Evolutionary conservation across 2,329 filamentous ascomycete genomes (phyloP).

Genomic region (Xylaria sp.): DNA sequence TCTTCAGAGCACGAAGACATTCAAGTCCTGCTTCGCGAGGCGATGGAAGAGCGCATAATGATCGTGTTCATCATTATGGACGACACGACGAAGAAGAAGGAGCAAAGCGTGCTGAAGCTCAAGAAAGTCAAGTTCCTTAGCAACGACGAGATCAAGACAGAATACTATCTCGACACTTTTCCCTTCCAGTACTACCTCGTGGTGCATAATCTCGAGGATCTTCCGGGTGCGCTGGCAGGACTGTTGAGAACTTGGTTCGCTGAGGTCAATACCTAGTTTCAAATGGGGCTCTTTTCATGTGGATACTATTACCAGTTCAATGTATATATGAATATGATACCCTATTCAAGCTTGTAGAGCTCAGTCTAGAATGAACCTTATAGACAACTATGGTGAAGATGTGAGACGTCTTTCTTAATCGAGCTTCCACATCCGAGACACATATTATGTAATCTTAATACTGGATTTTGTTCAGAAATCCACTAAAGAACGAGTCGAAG

Average conservation of each 20-base stretch:
- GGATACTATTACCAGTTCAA: slow-evolving; percentile 2
- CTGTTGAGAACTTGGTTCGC: slow-evolving; percentile 97
- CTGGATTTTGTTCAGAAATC: slow-evolving; percentile 37
- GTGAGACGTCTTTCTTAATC: not conserved
- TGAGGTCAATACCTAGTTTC: slow-evolving; percentile 61
- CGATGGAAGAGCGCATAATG: slow-evolving; percentile 95
- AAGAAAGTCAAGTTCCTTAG: slow-evolving; percentile 82
- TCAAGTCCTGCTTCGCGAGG: slow-evolving; percentile 82
- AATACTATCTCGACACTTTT: slow-evolving; percentile 93
- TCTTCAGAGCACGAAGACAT: slow-evolving; percentile 83
- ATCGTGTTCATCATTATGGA: slow-evolving; percentile 98
- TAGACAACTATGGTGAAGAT: not conserved
- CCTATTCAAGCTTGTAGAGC: slow-evolving; percentile 10
- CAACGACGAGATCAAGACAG: slow-evolving; percentile 79
- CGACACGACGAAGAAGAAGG: slow-evolving; percentile 60
- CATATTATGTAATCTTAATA: not conserved
- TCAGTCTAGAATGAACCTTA: not conserved
- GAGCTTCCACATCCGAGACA: not conserved
- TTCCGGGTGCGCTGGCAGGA: slow-evolving; percentile 87
- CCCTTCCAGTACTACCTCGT: slow-evolving; percentile 98
- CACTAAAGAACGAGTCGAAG: slow-evolving; percentile 42
- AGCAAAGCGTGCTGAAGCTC: slow-evolving; percentile 82
- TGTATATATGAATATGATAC: slow-evolving; percentile 31
- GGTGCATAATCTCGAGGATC: slow-evolving; percentile 88
- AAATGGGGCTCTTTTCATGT: slow-evolving; percentile 9